Conservation (phyloP, 495 filamentous ascomycete species). For the Neurospora terricola region DNA sequence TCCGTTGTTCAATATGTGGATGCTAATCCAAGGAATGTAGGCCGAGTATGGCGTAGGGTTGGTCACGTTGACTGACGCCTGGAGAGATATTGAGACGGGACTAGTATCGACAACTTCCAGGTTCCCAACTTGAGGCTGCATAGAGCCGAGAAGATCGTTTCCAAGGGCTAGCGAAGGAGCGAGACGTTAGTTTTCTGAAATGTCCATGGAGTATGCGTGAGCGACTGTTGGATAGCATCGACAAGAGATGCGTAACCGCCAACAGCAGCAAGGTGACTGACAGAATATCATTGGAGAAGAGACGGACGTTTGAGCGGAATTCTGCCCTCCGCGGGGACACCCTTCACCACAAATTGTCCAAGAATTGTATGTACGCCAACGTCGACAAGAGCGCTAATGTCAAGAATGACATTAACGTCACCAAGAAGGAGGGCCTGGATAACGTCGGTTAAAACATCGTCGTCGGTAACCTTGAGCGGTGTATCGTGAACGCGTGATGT, state of each 20-base stretch:
- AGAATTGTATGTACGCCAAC: conserved; percentile 69
- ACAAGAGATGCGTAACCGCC: conserved; percentile 2
- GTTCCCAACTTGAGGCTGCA: conserved; percentile 51
- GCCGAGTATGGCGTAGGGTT: conserved; percentile 86
- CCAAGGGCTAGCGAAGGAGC: conserved; percentile 24
- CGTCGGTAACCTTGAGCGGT: conserved; percentile 71
- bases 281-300: conserved; percentile 32
- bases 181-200: conserved; percentile 5
- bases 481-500: conserved; percentile 64
- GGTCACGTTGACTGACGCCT: conserved; percentile 65
- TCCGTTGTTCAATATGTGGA: conserved; percentile 63
- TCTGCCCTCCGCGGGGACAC: conserved; percentile 75
- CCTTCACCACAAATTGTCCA: conserved; percentile 66
- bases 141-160: conserved; percentile 29
- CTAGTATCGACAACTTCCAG: conserved; percentile 62
- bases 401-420: conserved; percentile 49
- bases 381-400: conserved; percentile 73
- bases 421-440: conserved; percentile 69
- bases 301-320: conserved; percentile 79
- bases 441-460: conserved; percentile 62
- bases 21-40: conserved; percentile 63
- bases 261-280: conserved; percentile 34
- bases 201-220: not conserved
- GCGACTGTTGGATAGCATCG: not conserved
- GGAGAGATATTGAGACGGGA: conserved; percentile 53